phyloP scores from a whole-genome alignment of 1,284 basidiomycete species.

The Rhodotorula sp. region DNA sequence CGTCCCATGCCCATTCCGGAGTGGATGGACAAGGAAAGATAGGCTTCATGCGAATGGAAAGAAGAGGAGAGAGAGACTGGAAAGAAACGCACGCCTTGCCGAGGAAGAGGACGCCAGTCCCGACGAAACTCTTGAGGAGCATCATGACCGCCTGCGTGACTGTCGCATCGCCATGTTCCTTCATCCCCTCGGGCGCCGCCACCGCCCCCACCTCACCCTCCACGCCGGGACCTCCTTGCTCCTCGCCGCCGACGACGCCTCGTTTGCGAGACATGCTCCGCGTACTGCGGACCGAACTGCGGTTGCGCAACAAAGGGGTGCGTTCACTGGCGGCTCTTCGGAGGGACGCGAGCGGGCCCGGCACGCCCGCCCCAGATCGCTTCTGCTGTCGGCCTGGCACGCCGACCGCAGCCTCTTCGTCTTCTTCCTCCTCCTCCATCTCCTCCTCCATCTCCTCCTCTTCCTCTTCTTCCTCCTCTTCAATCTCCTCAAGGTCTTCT shows the following conservation, averaged over 20 bases:
- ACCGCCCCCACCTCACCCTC: slow-evolving; percentile 39
- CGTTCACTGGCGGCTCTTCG: slow-evolving; percentile 36
- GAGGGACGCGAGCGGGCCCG: not conserved
- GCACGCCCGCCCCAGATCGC: slow-evolving; percentile 40
- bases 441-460: slow-evolving; percentile 54
- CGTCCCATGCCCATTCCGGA: not conserved
- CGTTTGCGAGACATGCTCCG: slow-evolving; percentile 9
- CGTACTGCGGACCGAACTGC: slow-evolving; percentile 9
- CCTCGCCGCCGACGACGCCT: not conserved
- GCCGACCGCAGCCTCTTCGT: not conserved
- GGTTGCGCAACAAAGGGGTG: slow-evolving; percentile 23
- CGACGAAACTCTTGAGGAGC: slow-evolving; percentile 93
- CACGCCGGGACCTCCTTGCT: not conserved
- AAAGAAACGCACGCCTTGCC: slow-evolving; percentile 72
- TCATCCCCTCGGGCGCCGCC: not conserved
- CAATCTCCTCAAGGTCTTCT: slow-evolving; percentile 75
- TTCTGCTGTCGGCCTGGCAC: not conserved
- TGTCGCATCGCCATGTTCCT: slow-evolving; percentile 68
- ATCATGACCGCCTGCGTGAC: slow-evolving; percentile 85
- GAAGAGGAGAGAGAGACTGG: too few species aligned
- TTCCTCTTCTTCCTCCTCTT: slow-evolving; percentile 69
- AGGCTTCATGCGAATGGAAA: not conserved
- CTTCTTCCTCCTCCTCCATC: slow-evolving; percentile 40
- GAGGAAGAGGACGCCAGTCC: slow-evolving; percentile 92
- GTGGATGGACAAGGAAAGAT: not conserved